Evolutionary conservation across 106 monocot species (phyloP).

Genomic region (Dendrobium chrysotoxum): DNA sequence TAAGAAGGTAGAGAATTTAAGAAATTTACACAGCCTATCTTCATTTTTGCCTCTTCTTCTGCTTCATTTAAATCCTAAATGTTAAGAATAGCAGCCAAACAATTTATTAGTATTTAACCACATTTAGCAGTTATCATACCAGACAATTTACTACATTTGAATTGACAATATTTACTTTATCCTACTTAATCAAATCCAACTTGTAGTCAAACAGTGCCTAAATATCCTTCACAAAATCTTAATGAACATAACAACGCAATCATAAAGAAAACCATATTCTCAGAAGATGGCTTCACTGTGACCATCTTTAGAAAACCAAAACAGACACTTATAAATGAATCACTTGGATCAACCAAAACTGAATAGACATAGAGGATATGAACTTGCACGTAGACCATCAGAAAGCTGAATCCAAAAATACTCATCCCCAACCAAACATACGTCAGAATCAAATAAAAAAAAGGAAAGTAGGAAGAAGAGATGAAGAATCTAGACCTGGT

Average conservation of each 20-base stretch:
- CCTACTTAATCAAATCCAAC: background rate
- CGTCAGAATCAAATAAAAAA: background rate
- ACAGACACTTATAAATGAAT: background rate
- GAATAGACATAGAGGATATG: background rate
- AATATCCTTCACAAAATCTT: background rate
- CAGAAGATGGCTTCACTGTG: background rate
- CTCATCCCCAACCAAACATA: background rate
- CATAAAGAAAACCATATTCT: background rate
- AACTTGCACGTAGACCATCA: background rate
- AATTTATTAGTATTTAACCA: too few relatives aligned
- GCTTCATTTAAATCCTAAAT: too few relatives aligned
- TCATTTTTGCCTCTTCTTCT: too few relatives aligned
- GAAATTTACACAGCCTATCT: too few relatives aligned
- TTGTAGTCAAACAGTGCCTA: background rate
- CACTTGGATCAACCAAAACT: background rate
- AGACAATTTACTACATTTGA: too few relatives aligned
- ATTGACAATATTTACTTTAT: background rate
- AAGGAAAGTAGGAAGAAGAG: background rate
- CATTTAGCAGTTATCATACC: too few relatives aligned
- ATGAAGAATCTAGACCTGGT: constrained; percentile 38
- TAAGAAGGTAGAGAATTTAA: too few relatives aligned
- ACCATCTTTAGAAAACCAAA: background rate
- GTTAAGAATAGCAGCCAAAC: too few relatives aligned
- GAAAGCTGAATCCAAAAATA: background rate
- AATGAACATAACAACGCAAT: background rate